Percentiles rank a stretch among this genome's conserved stretches.
Evolutionary conservation across 2,329 filamentous ascomycete species (phyloP).

Genomic region (Aspergillus bombycis): DNA sequence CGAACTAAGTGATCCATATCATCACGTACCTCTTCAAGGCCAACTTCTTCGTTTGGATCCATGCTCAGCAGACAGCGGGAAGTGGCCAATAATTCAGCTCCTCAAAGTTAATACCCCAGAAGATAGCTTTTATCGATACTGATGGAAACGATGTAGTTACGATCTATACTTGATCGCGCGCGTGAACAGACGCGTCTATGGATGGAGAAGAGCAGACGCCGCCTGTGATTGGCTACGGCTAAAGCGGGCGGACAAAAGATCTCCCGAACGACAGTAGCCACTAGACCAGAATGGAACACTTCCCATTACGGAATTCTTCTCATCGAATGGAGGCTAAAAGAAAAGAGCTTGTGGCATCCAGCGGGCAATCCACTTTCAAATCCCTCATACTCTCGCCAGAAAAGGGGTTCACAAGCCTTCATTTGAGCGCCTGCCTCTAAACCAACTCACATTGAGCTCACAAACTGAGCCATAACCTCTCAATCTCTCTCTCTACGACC

Average conservation of each 20-base stretch:
- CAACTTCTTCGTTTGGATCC: slow-evolving; percentile 34
- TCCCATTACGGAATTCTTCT: slow-evolving; percentile 19
- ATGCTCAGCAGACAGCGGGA: slow-evolving; percentile 16
- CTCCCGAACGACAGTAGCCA: slow-evolving; percentile 7
- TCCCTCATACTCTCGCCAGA: not conserved
- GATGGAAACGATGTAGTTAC: not conserved
- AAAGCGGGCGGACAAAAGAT: slow-evolving; percentile 6
- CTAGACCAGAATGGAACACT: slow-evolving; percentile 21
- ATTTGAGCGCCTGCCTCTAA: not conserved
- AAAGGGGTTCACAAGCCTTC: not conserved
- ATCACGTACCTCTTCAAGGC: slow-evolving; percentile 38
- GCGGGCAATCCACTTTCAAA: not conserved
- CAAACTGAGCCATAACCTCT: not conserved
- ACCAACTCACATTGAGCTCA: not conserved
- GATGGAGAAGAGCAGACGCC: not conserved
- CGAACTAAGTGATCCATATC: not conserved
- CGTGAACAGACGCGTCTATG: slow-evolving; percentile 3
- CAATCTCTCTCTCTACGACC: slow-evolving; percentile 2
- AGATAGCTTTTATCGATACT: not conserved
- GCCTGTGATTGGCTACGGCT: slow-evolving; percentile 15
- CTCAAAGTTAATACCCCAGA: not conserved
- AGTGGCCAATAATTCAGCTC: not conserved
- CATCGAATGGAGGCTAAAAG: not conserved
- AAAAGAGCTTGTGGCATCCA: not conserved
- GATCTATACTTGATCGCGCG: not conserved